A percentile compares a stretch with the other conserved stretches of the same genome.
These are phyloP conservation scores for Schoenoplectus triqueter DNA, from an alignment of 202 grass and related monocot species.

Conservation along the genomic window DNA sequence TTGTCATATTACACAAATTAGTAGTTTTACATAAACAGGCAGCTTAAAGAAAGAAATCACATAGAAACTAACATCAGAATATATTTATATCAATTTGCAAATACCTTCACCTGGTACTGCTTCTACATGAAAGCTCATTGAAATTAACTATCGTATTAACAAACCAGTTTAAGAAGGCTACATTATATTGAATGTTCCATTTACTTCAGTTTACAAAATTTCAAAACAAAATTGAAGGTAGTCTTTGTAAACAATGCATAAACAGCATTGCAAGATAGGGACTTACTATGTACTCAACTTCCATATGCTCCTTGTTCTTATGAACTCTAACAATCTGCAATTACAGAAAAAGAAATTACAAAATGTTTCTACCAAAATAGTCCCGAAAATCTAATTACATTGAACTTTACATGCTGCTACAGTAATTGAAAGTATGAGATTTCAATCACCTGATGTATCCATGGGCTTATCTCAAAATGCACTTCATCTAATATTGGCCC, in stretches of 20 bases:
- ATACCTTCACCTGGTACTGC: neutral
- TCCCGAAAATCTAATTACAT: neutral
- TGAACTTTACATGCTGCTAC: neutral
- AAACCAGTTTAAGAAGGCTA: slow-evolving; percentile 15
- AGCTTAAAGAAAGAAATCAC: neutral
- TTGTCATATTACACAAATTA: slow-evolving; percentile 5
- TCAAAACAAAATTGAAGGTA: neutral
- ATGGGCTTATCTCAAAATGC: slow-evolving; percentile 53
- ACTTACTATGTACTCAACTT: slow-evolving; percentile 58
- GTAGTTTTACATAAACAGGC: neutral
- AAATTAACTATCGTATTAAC: neutral
- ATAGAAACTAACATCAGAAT: neutral
- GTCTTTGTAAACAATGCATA: neutral
- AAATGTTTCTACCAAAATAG: neutral
- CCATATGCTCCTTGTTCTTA: slow-evolving; percentile 56
- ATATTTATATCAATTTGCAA: neutral
- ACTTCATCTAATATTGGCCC: slow-evolving; percentile 57
- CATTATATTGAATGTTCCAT: neutral
- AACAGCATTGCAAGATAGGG: slow-evolving; percentile 17
- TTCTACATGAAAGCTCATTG: neutral
- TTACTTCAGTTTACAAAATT: neutral
- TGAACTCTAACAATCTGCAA: slow-evolving; percentile 43
- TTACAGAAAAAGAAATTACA: slow-evolving; percentile 26
- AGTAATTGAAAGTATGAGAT: neutral
- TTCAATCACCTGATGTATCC: slow-evolving; percentile 52